Evolutionary conservation across 139 green algal species (phyloP).

Genomic region (Picocystis salinarum): DNA sequence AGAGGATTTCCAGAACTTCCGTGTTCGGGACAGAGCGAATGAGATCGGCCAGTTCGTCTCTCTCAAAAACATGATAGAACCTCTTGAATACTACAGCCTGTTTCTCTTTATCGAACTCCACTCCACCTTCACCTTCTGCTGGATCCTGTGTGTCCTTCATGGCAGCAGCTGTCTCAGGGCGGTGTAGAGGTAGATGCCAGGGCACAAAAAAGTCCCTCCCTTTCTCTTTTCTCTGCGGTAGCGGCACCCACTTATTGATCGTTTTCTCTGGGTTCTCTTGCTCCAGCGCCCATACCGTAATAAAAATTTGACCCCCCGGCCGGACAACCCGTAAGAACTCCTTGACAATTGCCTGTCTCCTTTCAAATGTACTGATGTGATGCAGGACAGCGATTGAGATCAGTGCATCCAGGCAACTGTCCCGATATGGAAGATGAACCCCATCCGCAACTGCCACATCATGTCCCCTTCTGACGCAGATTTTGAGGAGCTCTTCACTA

Average conservation of each 20-base stretch:
- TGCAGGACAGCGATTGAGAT: constrained; percentile 95
- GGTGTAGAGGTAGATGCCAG: constrained; percentile 86
- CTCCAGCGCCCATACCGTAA: constrained; percentile 80
- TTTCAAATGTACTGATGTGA: constrained; percentile 48
- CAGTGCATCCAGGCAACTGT: constrained; percentile 48
- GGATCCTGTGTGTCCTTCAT: background rate
- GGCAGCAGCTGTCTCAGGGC: constrained; percentile 26
- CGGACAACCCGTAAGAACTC: constrained; percentile 55
- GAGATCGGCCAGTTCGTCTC: constrained; percentile 53
- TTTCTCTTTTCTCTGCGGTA: constrained; percentile 8
- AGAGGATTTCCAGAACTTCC: constrained; percentile 36
- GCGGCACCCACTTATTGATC: constrained; percentile 61
- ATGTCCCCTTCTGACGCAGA: constrained; percentile 4
- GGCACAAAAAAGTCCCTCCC: constrained; percentile 82
- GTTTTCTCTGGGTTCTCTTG: constrained; percentile 69
- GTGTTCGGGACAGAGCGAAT: constrained; percentile 20
- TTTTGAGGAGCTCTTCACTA: background rate
- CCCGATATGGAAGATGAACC: constrained; percentile 49
- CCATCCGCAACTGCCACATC: constrained; percentile 73
- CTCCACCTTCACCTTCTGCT: background rate
- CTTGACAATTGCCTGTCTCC: constrained; percentile 28
- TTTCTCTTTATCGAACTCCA: constrained; percentile 44
- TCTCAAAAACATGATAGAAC: constrained; percentile 91
- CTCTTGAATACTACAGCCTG: constrained; percentile 64
- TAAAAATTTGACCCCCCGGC: constrained; percentile 18